Base-by-base conservation (phyloP, 73 alveolate species). In the Urostyla sp. region DNA sequence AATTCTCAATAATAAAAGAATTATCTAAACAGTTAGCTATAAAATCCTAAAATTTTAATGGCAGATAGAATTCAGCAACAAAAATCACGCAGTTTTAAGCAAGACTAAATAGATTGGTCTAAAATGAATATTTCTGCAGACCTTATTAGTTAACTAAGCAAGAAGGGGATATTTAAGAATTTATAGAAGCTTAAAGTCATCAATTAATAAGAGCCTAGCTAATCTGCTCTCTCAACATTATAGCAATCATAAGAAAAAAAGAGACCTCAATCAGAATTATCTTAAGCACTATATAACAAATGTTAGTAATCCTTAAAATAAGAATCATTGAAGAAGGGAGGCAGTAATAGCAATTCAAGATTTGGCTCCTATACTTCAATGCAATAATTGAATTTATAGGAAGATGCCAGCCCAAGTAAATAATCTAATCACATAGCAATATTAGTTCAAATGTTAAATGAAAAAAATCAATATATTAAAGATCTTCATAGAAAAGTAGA, bases 361-460 rank as follows among this genome's bases (percentile, higher is more conserved):
- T 3, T 26, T 13, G 6, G n/a, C 6, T n/a, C 10, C 18, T 8
- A 24, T 34, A 4, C 57, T 35, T 59, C 57, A 59, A 28, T 6
- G 56, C 20, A 8, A 16, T 16, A 11, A 10, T 11, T 40, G 10
- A 40, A 59, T 59, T 32, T 21, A n/a, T n/a, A 11, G n/a, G 76
- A 59, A 5, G 76, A 59, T n/a, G 34, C 30, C 8, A 18, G 57
- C 18, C 76, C 76, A 11, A 34, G 15, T 59, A 7, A 59, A 59
- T 18, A 59, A 21, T n/a, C n/a, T n/a, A 59, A 59, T 59, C 76
- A 59, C 30, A 40, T 59, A 10, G n/a, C 52, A 32, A 37, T 59
- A 16, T 20, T 59, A 28, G 76, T 59, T 59, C 37, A 28, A 24
- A 32, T 59, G 55, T 27, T 59, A 11, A 40, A 59, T 32, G 76